Conservation (phyloP, 768 basidiomycete species). For the Tylopilus subfusipes region DNA sequence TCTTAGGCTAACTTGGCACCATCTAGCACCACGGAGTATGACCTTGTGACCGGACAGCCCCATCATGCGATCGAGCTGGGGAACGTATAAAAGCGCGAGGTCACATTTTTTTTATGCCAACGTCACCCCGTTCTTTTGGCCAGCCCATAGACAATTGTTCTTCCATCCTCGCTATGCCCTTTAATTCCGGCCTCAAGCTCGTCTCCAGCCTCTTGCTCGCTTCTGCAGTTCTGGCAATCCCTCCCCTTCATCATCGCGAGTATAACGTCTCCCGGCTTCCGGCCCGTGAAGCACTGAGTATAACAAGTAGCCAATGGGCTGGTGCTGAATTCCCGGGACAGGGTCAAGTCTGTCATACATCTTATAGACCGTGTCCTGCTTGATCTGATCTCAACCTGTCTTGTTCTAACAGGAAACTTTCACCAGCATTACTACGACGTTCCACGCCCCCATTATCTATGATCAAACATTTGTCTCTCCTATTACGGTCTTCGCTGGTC, state of each 20-base stretch:
- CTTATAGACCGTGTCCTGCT: background rate
- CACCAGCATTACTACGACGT: background rate
- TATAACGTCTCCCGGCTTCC: background rate
- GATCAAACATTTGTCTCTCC: background rate
- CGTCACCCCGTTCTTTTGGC: background rate
- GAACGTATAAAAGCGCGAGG: background rate
- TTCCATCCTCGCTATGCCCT: background rate
- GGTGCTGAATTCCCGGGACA: background rate
- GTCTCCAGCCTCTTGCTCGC: background rate
- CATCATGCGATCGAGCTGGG: no score
- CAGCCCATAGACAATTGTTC: background rate
- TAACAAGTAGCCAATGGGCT: background rate
- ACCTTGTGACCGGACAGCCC: no score
- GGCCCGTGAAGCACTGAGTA: background rate
- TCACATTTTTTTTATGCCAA: background rate
- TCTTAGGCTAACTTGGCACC: no score
- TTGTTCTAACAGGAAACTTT: constrained; percentile 5
- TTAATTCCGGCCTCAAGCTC: background rate
- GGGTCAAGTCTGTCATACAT: background rate
- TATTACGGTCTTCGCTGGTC: constrained; percentile 2
- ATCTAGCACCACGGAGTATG: no score
- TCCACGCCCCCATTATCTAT: background rate
- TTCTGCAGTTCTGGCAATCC: background rate
- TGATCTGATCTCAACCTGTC: background rate
- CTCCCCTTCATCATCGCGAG: background rate